A percentile compares a stretch with the other conserved stretches of the same genome.
Conservation (phyloP, 139 green algal genomes). For the Chlamydomonas sphaeroides region DNA sequence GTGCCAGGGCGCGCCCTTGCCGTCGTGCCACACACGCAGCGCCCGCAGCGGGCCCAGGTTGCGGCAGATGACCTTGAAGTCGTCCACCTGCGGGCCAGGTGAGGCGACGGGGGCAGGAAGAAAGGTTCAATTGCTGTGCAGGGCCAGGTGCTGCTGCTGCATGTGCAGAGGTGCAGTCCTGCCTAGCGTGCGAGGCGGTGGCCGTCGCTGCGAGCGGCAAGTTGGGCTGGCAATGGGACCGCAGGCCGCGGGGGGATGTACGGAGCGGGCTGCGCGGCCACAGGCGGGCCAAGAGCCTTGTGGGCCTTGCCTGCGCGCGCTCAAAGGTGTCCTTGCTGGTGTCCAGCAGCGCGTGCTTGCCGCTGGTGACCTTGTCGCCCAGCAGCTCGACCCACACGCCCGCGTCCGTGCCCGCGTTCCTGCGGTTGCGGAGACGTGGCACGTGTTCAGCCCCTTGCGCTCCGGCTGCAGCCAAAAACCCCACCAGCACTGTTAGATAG, state of each 20-base stretch:
- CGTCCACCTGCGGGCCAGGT: slow-evolving; percentile 13
- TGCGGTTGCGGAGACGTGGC: background rate
- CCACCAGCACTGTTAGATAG: too few relatives aligned
- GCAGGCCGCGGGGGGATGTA: too few relatives aligned
- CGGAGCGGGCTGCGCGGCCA: too few relatives aligned
- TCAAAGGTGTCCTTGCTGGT: slow-evolving; percentile 56
- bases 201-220: too few relatives aligned
- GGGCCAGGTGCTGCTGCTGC: too few relatives aligned
- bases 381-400: slow-evolving; percentile 49
- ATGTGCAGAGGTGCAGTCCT: too few relatives aligned
- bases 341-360: slow-evolving; percentile 43
- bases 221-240: too few relatives aligned
- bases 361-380: slow-evolving; percentile 41
- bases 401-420: slow-evolving; percentile 53
- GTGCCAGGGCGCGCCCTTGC: slow-evolving; percentile 54
- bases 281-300: too few relatives aligned
- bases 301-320: slow-evolving; percentile 48
- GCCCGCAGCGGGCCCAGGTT: slow-evolving; percentile 44
- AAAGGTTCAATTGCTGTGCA: background rate
- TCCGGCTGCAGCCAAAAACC: too few relatives aligned
- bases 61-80: slow-evolving; percentile 50
- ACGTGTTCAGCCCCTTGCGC: too few relatives aligned
- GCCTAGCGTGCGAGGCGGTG: too few relatives aligned
- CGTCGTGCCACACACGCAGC: slow-evolving; percentile 49
- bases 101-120: background rate